Evolutionary conservation across 1,139 yeast species (phyloP).

Genomic region (Yamadazyma dushanensis): DNA sequence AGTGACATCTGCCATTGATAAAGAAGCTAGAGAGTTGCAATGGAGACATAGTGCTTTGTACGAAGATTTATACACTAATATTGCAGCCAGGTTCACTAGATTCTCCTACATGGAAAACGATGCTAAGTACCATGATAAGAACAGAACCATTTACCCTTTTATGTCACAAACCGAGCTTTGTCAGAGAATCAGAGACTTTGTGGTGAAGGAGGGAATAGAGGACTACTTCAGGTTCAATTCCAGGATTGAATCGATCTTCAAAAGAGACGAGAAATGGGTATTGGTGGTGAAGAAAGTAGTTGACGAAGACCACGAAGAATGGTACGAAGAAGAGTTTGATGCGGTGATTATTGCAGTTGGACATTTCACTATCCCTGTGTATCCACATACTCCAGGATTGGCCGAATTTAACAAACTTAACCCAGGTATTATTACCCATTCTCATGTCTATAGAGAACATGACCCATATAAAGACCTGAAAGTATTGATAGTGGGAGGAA

Average conservation of each 20-base stretch:
- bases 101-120: slow-evolving; percentile 40
- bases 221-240: slow-evolving; percentile 38
- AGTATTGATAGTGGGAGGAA: slow-evolving; percentile 51
- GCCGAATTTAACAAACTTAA: slow-evolving; percentile 43
- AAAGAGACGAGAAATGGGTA: slow-evolving; percentile 41
- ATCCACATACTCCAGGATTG: slow-evolving; percentile 54
- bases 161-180: slow-evolving; percentile 40
- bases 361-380: slow-evolving; percentile 51
- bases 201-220: slow-evolving; percentile 27
- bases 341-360: slow-evolving; percentile 56
- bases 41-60: slow-evolving; percentile 47
- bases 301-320: slow-evolving; percentile 23
- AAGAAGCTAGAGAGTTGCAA: slow-evolving; percentile 22
- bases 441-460: slow-evolving; percentile 57
- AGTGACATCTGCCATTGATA: slow-evolving; percentile 11
- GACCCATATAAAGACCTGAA: slow-evolving; percentile 43
- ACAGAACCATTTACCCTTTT: slow-evolving; percentile 37
- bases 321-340: slow-evolving; percentile 47
- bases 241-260: slow-evolving; percentile 37
- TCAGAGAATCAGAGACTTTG: slow-evolving; percentile 28
- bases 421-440: slow-evolving; percentile 55
- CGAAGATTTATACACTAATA: slow-evolving; percentile 46
- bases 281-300: slow-evolving; percentile 30
- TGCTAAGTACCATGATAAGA: slow-evolving; percentile 24
- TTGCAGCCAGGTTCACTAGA: slow-evolving; percentile 43